These are phyloP conservation scores for Marasmius sp. DNA, from an alignment of 1,284 basidiomycete species.

Conservation along the genomic window DNA sequence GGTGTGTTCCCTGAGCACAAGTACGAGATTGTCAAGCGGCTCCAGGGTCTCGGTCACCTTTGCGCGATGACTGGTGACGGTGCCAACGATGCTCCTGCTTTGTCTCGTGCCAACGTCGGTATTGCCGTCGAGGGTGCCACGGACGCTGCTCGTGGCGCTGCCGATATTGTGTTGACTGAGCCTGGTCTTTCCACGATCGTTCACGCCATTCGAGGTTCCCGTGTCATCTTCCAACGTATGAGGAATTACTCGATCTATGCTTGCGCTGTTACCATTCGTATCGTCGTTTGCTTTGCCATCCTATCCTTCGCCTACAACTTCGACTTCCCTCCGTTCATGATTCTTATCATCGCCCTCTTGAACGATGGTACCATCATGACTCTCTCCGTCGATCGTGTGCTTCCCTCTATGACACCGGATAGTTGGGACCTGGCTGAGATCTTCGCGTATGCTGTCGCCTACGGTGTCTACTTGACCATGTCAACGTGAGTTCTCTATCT, in stretches of 20 bases:
- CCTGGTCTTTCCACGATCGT: constrained; percentile 96
- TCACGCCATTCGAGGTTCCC: constrained; percentile 93
- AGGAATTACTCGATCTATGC: constrained; percentile 93
- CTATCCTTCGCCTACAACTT: constrained; percentile 95
- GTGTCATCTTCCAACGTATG: constrained; percentile 98
- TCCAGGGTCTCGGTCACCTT: constrained; percentile 87
- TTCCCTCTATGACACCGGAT: constrained; percentile 90
- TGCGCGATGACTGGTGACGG: constrained; percentile 96
- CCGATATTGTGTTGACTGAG: constrained; percentile 93
- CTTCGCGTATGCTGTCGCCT: constrained; percentile 92
- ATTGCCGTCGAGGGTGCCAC: constrained; percentile 97
- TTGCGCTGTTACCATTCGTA: constrained; percentile 95
- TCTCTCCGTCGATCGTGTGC: constrained; percentile 93
- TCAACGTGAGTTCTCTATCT: constrained; percentile 67
- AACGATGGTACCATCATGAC: constrained; percentile 99
- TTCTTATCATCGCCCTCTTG: constrained; percentile 94
- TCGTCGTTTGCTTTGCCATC: constrained; percentile 96
- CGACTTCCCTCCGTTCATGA: constrained; percentile 99
- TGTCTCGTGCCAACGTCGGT: constrained; percentile 95
- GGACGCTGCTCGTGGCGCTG: constrained; percentile 92
- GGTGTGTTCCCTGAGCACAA: constrained; percentile 98
- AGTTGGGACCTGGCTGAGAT: constrained; percentile 97
- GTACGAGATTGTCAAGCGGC: constrained; percentile 84
- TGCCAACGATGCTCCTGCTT: constrained; percentile 94
- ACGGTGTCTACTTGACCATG: constrained; percentile 89